Conservation (phyloP, 2,329 filamentous ascomycete species). For the Periconia sp. region DNA sequence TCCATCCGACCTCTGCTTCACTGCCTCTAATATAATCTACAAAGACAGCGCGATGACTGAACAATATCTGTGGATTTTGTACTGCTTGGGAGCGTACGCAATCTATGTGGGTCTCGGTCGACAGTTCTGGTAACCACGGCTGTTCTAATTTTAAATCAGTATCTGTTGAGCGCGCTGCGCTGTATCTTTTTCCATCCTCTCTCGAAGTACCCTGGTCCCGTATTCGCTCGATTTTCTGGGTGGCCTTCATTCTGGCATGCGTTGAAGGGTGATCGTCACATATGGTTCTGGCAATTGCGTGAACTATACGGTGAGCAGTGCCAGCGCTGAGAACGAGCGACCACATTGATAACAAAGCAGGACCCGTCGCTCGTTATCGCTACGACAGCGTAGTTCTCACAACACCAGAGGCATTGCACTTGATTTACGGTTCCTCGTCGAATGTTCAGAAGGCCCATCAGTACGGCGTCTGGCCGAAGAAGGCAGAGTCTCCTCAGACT, state of each 20-base stretch:
- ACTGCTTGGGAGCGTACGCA: too few relatives aligned
- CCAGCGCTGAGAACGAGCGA: neutral
- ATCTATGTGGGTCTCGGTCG: too few relatives aligned
- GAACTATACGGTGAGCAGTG: constrained; percentile 11
- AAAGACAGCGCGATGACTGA: too few relatives aligned
- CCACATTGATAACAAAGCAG: neutral
- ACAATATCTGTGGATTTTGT: too few relatives aligned
- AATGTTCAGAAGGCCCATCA: constrained; percentile 1
- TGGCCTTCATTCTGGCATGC: constrained; percentile 16
- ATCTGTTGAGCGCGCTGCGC: constrained; percentile 2
- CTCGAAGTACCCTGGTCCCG: constrained; percentile 8
- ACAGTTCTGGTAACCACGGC: too few relatives aligned
- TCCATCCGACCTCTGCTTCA: too few relatives aligned
- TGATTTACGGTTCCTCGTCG: constrained; percentile 4
- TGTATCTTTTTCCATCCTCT: constrained; percentile 16
- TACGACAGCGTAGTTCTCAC: constrained; percentile 8
- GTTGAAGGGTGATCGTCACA: constrained; percentile 12
- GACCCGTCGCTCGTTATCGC: constrained; percentile 5
- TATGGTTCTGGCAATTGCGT: constrained; percentile 15
- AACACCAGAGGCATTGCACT: neutral
- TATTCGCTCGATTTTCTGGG: constrained; percentile 6
- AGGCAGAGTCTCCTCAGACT: constrained; percentile 5
- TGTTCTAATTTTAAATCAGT: neutral
- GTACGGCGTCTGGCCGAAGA: constrained; percentile 2
- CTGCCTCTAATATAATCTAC: too few relatives aligned